These are phyloP conservation scores for Zoysia pacifica DNA, from an alignment of 176 grass and related monocot species.

Conservation along the genomic window DNA sequence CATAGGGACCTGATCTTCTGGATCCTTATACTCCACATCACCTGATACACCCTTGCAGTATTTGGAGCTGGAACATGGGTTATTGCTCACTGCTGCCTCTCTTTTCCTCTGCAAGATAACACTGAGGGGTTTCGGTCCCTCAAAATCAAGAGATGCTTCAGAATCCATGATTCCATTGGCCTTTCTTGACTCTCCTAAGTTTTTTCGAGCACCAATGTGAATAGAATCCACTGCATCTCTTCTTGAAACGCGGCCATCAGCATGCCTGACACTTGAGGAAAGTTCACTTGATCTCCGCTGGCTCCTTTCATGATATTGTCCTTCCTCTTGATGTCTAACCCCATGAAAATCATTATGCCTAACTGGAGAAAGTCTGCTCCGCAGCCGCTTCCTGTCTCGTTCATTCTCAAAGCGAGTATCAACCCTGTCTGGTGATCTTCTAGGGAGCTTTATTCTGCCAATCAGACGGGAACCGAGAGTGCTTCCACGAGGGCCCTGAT, in stretches of 20 bases:
- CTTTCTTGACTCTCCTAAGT: constrained; percentile 60
- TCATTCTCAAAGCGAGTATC: constrained; percentile 57
- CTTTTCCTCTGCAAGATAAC: constrained; percentile 86
- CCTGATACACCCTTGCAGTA: constrained; percentile 46
- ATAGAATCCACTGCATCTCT: constrained; percentile 43
- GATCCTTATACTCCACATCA: constrained; percentile 54
- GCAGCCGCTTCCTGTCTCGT: constrained; percentile 55
- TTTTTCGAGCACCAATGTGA: constrained; percentile 52
- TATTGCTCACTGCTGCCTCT: constrained; percentile 42
- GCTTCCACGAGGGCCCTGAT: constrained; percentile 45
- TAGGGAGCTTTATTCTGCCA: constrained; percentile 89
- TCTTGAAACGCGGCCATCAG: constrained; percentile 41
- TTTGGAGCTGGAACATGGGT: constrained; percentile 49
- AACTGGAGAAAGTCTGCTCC: constrained; percentile 57
- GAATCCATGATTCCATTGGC: constrained; percentile 37
- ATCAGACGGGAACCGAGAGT: constrained; percentile 61
- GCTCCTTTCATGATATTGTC: constrained; percentile 43
- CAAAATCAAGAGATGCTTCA: constrained; percentile 62
- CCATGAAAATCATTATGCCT: constrained; percentile 41
- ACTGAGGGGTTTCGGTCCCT: constrained; percentile 76
- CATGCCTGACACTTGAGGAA: constrained; percentile 46
- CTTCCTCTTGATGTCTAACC: constrained; percentile 16
- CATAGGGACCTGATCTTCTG: constrained; percentile 48
- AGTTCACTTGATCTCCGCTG: constrained; percentile 50
- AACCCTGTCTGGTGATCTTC: constrained; percentile 57